Percentiles rank a stretch among this genome's conserved stretches.
These are phyloP conservation scores for Odontarrhena argentea DNA, from an alignment of 345 rosid species.

Conservation along the genomic window DNA sequence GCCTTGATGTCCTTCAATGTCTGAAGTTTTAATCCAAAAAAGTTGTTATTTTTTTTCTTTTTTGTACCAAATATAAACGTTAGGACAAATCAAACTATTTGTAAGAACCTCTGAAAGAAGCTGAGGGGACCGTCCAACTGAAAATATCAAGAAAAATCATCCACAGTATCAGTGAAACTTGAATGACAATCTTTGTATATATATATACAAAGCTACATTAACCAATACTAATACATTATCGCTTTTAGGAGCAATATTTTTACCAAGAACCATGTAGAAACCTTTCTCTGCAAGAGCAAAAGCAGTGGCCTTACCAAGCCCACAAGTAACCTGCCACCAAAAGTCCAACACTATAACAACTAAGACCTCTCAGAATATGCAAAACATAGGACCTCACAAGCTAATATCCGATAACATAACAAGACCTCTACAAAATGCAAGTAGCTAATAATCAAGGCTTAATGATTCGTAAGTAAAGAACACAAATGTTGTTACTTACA, in stretches of 20 bases:
- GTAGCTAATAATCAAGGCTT: neutral
- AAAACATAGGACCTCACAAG: neutral
- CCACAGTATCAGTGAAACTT: neutral
- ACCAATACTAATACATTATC: neutral
- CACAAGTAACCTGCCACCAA: conserved; percentile 68
- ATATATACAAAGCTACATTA: neutral
- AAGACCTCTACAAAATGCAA: no score
- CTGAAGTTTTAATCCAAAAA: conserved; percentile 43
- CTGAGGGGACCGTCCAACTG: conserved; percentile 72
- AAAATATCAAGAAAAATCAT: conserved; percentile 36
- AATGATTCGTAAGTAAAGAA: neutral
- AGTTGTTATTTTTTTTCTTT: no score
- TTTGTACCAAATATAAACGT: neutral
- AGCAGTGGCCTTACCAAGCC: conserved; percentile 77
- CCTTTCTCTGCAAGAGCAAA: conserved; percentile 67
- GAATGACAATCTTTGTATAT: neutral
- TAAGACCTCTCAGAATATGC: no score
- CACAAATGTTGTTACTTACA: neutral
- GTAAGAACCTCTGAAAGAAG: conserved; percentile 53
- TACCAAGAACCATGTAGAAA: conserved; percentile 75
- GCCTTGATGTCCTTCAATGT: conserved; percentile 52
- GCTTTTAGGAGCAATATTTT: neutral
- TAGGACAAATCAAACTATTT: neutral
- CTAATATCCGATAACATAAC: no score
- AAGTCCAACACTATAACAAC: neutral